A percentile compares a stretch with the other conserved stretches of the same genome.
Conservation (phyloP, 345 rosid genomes). For the Gossypium raimondii region DNA sequence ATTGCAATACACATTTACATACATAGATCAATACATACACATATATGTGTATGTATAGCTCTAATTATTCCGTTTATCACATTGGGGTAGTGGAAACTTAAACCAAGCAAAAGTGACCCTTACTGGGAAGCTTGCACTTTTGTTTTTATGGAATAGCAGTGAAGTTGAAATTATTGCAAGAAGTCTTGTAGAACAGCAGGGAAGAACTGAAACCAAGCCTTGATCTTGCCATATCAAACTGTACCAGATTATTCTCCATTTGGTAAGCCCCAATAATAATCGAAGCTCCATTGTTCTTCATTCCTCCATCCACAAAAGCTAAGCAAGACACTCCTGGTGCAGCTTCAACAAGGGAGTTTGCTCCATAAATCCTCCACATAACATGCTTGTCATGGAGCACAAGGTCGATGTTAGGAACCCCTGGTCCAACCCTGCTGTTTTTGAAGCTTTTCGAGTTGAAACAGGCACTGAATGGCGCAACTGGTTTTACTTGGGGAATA, state of each 20-base stretch:
- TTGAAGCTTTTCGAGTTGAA: conserved; percentile 11
- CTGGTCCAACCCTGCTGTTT: conserved; percentile 8
- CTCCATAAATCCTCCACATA: conserved; percentile 23
- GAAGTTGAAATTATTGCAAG: conserved; percentile 28
- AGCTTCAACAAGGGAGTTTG: conserved; percentile 27
- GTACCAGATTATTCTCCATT: conserved; percentile 29
- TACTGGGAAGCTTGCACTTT: not conserved
- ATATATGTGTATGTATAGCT: not conserved
- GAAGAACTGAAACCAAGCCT: conserved; percentile 33
- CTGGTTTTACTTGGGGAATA: conserved; percentile 9
- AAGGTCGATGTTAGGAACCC: conserved; percentile 27
- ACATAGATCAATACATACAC: not conserved
- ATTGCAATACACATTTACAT: not conserved
- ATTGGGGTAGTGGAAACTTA: conserved; percentile 1
- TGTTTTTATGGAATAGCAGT: not conserved
- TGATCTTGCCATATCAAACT: conserved; percentile 31
- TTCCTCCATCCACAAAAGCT: conserved; percentile 33
- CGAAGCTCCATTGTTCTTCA: conserved; percentile 13
- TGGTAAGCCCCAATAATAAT: conserved; percentile 29
- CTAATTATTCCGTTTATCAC: not conserved
- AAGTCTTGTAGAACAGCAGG: conserved; percentile 15
- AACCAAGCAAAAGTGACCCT: not conserved
- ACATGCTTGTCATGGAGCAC: conserved; percentile 19
- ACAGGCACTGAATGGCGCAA: conserved; percentile 21
- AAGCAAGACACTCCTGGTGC: conserved; percentile 25